Evolutionary conservation across 805 yeast species (phyloP).

Genomic region (Torulaspora quercuum): DNA sequence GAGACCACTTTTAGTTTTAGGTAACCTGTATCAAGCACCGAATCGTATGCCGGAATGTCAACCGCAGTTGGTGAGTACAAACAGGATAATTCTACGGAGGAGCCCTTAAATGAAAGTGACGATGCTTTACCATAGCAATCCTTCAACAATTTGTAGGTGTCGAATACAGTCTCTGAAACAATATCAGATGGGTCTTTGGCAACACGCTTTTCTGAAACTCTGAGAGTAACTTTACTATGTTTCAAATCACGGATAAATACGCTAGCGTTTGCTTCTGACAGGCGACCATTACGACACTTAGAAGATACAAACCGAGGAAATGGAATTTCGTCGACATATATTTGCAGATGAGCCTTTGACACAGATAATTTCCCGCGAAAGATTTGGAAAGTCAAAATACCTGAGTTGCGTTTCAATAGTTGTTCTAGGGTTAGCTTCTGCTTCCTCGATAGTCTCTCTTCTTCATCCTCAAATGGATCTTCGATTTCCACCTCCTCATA

Average conservation of each 20-base stretch:
- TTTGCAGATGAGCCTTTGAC: conserved; percentile 52
- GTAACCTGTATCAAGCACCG: conserved; percentile 65
- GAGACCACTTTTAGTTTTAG: conserved; percentile 54
- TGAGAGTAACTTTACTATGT: conserved; percentile 53
- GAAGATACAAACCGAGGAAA: conserved; percentile 56
- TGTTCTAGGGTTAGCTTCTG: conserved; percentile 50
- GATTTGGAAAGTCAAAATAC: conserved; percentile 56
- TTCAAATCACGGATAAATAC: conserved; percentile 69
- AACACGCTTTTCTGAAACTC: conserved; percentile 52
- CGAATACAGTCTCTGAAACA: conserved; percentile 46
- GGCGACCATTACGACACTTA: conserved; percentile 44
- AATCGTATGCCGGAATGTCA: conserved; percentile 54
- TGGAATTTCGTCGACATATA: conserved; percentile 60
- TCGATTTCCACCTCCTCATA: conserved; percentile 60
- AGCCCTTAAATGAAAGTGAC: conserved; percentile 43
- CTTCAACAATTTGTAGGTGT: conserved; percentile 53
- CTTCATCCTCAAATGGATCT: conserved; percentile 40
- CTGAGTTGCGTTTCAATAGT: conserved; percentile 52
- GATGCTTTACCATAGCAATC: conserved; percentile 47
- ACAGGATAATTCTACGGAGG: conserved; percentile 46
- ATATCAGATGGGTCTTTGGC: conserved; percentile 49
- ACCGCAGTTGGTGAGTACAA: conserved; percentile 60
- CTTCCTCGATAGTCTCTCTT: conserved; percentile 35
- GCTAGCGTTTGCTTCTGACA: conserved; percentile 51
- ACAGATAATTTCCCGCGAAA: conserved; percentile 47